Base-by-base conservation (phyloP, 2,329 filamentous ascomycete genomes). In the Orbilia javanica region DNA sequence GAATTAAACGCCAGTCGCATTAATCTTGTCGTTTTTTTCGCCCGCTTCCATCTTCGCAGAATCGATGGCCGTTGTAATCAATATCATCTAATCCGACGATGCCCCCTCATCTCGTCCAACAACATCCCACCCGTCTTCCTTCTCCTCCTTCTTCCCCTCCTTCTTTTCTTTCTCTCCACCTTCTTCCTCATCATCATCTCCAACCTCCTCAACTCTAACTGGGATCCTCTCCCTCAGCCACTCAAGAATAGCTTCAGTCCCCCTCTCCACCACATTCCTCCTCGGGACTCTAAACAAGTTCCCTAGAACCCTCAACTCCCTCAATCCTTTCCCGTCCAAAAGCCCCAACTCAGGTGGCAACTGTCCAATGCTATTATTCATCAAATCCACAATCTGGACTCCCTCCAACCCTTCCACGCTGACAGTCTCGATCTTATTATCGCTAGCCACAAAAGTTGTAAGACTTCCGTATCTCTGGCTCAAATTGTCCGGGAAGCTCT, bases 271-370 rank as follows among this genome's bases (percentile, higher is more conserved):
- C 5, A 97, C 88, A 79, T 92, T 92, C 86, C 92, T 94, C 71
- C 92, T 89, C 0, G 95, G 95, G 34, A 97, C 93, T 34, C 93
- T 88, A 85, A 98, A 98, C 34, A 90, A 88, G 83, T 98, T 98
- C 0, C 94, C 94, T 29, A 89, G 89, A 3, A 97, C 91, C 57
- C 97, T 91, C 8, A 97, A 85, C 67, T 87, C 88, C 84, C 87
- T 92, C 85, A 85, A 89, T 86, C 90, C 91, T n/a, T 48, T 66
- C 39, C 52, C 69, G 25, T 91, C 90, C 0, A 97, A 86, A 11
- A 97, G 86, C 0, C 95, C 95, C 10, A 98, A 87, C 6, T 91
- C 89, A 0, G 94, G 92, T 77, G 96, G 93, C 13, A 98, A 85
- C 55, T 89, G 89, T n/a, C 89, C 88, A 79, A 98, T 93, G 63